Evolutionary conservation across 768 basidiomycete genomes (phyloP).

Genomic region (Russula compacta): DNA sequence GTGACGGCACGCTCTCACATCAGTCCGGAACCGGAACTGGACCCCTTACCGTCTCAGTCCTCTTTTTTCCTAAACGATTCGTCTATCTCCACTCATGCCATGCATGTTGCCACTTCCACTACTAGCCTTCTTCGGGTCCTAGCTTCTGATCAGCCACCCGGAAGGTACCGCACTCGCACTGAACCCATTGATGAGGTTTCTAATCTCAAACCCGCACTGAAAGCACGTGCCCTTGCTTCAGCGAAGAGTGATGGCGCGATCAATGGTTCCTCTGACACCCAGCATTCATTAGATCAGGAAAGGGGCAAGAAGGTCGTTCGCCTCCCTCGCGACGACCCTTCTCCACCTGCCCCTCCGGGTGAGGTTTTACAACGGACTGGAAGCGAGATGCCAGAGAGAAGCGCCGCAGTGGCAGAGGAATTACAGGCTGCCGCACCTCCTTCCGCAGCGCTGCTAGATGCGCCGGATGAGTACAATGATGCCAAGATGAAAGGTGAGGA

Average conservation of each 20-base stretch:
- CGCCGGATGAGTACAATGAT: slow-evolving; percentile 32
- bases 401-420: slow-evolving; percentile 47
- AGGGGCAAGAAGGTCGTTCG: slow-evolving; percentile 19
- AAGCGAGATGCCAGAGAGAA: slow-evolving; percentile 48
- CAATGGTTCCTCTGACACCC: not conserved
- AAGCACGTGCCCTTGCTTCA: not conserved
- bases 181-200: not conserved
- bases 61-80: slow-evolving; percentile 1
- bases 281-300: slow-evolving; percentile 13
- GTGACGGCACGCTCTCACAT: slow-evolving; percentile 26
- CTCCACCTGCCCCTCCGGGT: slow-evolving; percentile 42
- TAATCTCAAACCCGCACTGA: slow-evolving; percentile 3
- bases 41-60: slow-evolving; percentile 3
- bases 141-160: not conserved
- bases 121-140: slow-evolving; percentile 3
- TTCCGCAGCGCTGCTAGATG: not conserved
- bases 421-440: slow-evolving; percentile 20
- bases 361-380: slow-evolving; percentile 60
- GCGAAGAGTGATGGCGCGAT: not conserved
- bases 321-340: slow-evolving; percentile 17
- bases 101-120: not conserved
- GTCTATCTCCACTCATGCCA: not conserved
- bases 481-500: slow-evolving; percentile 66
- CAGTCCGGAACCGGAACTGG: slow-evolving; percentile 19
- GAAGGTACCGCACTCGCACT: not conserved